phyloP scores from a whole-genome alignment of 1,284 basidiomycete species.

The Fomitiporia mediterranea region DNA sequence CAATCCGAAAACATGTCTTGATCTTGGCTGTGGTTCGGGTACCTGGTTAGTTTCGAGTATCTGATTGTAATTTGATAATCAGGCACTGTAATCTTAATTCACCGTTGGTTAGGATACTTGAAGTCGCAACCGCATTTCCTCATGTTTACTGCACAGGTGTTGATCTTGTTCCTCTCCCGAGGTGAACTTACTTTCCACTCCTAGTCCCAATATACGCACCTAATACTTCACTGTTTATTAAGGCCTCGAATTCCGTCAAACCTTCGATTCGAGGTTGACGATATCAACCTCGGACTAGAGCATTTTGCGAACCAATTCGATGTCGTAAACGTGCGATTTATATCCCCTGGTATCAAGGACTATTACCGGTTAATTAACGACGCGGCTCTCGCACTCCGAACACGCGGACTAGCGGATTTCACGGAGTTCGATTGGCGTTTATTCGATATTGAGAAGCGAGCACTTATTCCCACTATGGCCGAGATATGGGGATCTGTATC shows the following conservation, averaged over 20 bases:
- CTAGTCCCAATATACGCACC: not conserved
- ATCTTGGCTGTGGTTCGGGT: slow-evolving; percentile 75
- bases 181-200: not conserved
- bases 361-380: slow-evolving; percentile 62
- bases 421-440: slow-evolving; percentile 65
- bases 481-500: slow-evolving; percentile 16
- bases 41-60: slow-evolving; percentile 48
- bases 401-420: slow-evolving; percentile 61
- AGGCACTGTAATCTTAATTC: too few species aligned
- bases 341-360: slow-evolving; percentile 68
- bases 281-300: slow-evolving; percentile 75
- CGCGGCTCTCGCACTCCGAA: slow-evolving; percentile 59
- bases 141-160: slow-evolving; percentile 64
- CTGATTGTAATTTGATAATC: slow-evolving; percentile 7
- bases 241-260: slow-evolving; percentile 45
- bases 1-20: slow-evolving; percentile 52
- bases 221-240: not conserved
- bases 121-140: slow-evolving; percentile 67
- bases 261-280: slow-evolving; percentile 75
- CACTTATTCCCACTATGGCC: slow-evolving; percentile 32
- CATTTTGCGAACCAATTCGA: slow-evolving; percentile 76
- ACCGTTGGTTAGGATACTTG: slow-evolving; percentile 78
- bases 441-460: slow-evolving; percentile 46
- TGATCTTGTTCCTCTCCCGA: slow-evolving; percentile 71
- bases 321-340: slow-evolving; percentile 64